Evolutionary conservation across 2,329 filamentous ascomycete species (phyloP).

Genomic region (Pseudophaeomoniella oleicola): DNA sequence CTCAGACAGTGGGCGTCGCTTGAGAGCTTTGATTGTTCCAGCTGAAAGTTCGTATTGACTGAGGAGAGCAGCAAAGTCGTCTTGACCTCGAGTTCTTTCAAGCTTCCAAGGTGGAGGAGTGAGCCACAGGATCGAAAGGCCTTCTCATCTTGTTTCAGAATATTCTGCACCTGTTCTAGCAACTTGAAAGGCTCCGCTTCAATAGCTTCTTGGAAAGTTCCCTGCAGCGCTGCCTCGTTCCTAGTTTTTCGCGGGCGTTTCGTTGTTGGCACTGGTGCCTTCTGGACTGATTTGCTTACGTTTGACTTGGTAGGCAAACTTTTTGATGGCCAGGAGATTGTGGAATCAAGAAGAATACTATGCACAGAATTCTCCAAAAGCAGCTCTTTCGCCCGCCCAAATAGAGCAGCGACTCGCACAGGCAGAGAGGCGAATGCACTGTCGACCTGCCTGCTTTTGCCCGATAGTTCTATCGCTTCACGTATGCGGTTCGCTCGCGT

Average conservation of each 20-base stretch:
- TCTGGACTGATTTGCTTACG: neutral
- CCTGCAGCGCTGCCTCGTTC: no score
- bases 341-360: conserved; percentile 68
- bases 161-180: neutral
- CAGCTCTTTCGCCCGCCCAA: neutral
- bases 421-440: neutral
- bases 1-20: neutral
- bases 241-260: no score
- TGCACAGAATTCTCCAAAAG: conserved; percentile 62
- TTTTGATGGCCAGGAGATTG: conserved; percentile 61
- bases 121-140: neutral
- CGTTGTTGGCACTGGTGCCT: no score
- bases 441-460: neutral
- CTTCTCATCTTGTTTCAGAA: neutral
- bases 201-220: no score
- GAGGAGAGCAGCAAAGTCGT: neutral
- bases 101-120: neutral
- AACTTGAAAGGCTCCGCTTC: no score
- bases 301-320: neutral
- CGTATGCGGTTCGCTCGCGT: neutral
- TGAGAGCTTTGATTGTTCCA: neutral
- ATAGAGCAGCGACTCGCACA: neutral
- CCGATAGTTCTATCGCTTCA: neutral
- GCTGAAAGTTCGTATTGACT: neutral
- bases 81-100: neutral